Evolutionary conservation across 1,284 basidiomycete genomes (phyloP).

Genomic region (Omphalotus olearius): DNA sequence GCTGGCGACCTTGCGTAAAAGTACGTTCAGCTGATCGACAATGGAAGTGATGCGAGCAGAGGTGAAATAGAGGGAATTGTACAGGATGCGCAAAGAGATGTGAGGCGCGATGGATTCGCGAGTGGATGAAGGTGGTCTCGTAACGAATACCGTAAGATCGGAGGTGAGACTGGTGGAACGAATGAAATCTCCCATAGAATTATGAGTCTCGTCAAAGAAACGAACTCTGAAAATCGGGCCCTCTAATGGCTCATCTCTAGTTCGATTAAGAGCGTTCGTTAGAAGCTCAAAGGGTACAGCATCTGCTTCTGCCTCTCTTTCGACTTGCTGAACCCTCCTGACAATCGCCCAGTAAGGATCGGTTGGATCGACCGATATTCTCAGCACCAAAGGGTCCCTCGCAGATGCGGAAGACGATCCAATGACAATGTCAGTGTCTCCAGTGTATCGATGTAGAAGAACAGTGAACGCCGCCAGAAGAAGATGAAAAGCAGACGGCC

Average conservation of each 20-base stretch:
- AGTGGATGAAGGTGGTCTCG: constrained; percentile 61
- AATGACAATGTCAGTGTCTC: constrained; percentile 92
- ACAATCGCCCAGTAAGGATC: constrained; percentile 94
- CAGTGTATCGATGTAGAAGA: constrained; percentile 92
- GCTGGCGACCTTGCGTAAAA: constrained; percentile 73
- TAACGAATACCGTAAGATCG: constrained; percentile 85
- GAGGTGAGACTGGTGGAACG: constrained; percentile 81
- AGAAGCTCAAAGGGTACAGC: constrained; percentile 82
- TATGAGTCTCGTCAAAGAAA: constrained; percentile 91
- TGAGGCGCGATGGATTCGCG: constrained; percentile 71
- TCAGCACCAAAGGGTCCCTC: constrained; percentile 80
- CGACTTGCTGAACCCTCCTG: constrained; percentile 80
- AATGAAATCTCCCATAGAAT: constrained; percentile 72
- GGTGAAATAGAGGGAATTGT: constrained; percentile 95
- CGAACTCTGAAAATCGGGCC: constrained; percentile 88
- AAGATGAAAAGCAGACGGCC: constrained; percentile 88
- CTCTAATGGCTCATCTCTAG: constrained; percentile 53
- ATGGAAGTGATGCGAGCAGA: constrained; percentile 74
- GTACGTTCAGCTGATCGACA: constrained; percentile 81
- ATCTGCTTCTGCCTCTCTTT: constrained; percentile 83
- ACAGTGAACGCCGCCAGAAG: constrained; percentile 90
- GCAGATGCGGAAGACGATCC: constrained; percentile 84
- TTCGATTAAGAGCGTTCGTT: constrained; percentile 69
- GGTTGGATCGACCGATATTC: constrained; percentile 80
- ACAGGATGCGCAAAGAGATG: constrained; percentile 84